Evolutionary conservation across 1,284 basidiomycete genomes (phyloP).

Genomic region (Apiotrichum domesticum): DNA sequence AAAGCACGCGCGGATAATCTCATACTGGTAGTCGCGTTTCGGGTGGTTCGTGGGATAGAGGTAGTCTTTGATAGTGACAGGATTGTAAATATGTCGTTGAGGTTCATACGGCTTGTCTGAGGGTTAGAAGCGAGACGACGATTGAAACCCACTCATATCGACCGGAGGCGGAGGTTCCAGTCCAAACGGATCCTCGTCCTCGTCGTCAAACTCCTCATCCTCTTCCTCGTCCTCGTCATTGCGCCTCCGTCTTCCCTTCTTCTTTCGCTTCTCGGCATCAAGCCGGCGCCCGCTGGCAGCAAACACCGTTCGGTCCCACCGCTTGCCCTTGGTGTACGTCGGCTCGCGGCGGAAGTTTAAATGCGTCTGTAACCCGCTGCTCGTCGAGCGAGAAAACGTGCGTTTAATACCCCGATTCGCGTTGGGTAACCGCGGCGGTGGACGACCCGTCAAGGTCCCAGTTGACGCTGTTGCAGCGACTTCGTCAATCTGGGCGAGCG

Average conservation of each 20-base stretch:
- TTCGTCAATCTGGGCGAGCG: constrained; percentile 20
- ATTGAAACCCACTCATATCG: constrained; percentile 34
- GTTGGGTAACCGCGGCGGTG: not conserved
- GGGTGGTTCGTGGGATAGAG: constrained; percentile 85
- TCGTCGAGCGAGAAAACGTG: constrained; percentile 5
- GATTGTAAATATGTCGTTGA: constrained; percentile 72
- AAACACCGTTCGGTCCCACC: constrained; percentile 79
- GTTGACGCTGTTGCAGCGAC: not conserved
- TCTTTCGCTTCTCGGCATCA: constrained; percentile 30
- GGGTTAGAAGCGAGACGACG: not conserved
- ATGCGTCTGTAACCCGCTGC: constrained; percentile 34
- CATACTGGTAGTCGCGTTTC: constrained; percentile 90
- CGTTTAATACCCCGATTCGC: not conserved
- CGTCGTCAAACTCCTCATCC: constrained; percentile 35
- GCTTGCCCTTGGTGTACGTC: constrained; percentile 52
- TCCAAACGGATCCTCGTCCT: constrained; percentile 58
- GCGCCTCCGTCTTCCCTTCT: constrained; percentile 33
- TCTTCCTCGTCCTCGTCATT: constrained; percentile 47
- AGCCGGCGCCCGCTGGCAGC: constrained; percentile 66
- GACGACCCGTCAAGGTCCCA: too few species aligned
- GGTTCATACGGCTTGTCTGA: constrained; percentile 46
- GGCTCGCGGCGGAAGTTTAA: constrained; percentile 39
- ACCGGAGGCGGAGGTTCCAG: constrained; percentile 73
- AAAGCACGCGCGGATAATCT: constrained; percentile 79
- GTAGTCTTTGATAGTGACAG: constrained; percentile 76